Base-by-base conservation (phyloP, 2,329 filamentous ascomycete genomes). In the Teratosphaeria destructans region DNA sequence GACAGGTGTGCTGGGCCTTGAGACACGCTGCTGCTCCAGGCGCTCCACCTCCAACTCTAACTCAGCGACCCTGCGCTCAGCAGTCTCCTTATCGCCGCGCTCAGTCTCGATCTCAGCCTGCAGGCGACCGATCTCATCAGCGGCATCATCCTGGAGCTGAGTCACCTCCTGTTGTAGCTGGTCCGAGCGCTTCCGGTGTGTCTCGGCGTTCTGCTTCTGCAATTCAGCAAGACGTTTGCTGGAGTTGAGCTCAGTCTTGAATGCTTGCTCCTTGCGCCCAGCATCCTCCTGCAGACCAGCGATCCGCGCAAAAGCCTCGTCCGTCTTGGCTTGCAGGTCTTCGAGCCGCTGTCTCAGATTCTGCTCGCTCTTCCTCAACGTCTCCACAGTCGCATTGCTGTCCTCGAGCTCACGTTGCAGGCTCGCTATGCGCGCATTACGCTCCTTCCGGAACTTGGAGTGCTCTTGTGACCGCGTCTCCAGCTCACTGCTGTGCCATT, bases 361-460 rank as follows among this genome's bases (percentile, higher is more conserved):
- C 61, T 89, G 85, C 70, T 96, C 92, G 47, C 85, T 89, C 47
- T 89, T 86, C 70, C 88, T 87, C 26, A 95, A 77, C 10, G 87
- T 82, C 59, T 96, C 90, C 57, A 91, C 82, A 35, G 83, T 87
- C 23, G 88, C 86, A 63, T 82, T 86, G 53, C 88, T 85, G 65
- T 99, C 94, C 66, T 97, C 93, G 66, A 93, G 89, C 62, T 88
- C 84, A 57, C 91, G 88, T 74, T 96, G 89, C 32, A 99, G 83
- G 68, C 95, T 89, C 8, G 91, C 84, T 66, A 97, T 90, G 47
- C 89, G 88, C 1, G 90, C 87, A 63, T 89, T 89, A 80, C 96
- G 97, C 72, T 99, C 94, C 71, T 96, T 97, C 63, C 94, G 85
- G 74, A 89, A 93, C 70, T 92, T 96, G 65, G 93, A 83, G 55